Percentiles rank a stretch among this genome's conserved stretches.
These are phyloP conservation scores for Zymoseptoria passerinii DNA, from an alignment of 2,329 filamentous ascomycete species.

Conservation along the genomic window DNA sequence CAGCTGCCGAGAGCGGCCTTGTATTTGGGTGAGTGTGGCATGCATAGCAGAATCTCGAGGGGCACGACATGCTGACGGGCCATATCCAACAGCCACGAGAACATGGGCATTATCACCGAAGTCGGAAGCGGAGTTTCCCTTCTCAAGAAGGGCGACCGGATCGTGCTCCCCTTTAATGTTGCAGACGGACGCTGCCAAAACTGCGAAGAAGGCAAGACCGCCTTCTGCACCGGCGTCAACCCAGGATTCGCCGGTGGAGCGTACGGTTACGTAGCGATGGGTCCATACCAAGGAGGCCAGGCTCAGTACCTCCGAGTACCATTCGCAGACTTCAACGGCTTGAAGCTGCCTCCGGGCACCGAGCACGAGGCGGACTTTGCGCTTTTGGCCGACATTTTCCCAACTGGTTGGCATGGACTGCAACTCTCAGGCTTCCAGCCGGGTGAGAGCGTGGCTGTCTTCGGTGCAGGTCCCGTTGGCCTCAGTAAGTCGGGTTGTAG, in stretches of 20 bases:
- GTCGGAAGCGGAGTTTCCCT: constrained; percentile 52
- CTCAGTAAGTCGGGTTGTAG: constrained; percentile 41
- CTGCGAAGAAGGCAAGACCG: constrained; percentile 54
- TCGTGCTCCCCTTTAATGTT: constrained; percentile 59
- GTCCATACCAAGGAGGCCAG: constrained; percentile 48
- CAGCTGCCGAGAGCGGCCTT: constrained; percentile 53
- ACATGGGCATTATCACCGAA: constrained; percentile 35
- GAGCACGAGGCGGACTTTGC: constrained; percentile 55
- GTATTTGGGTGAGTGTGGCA: constrained; percentile 41
- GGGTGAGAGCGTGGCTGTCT: constrained; percentile 56
- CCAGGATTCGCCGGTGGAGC: constrained; percentile 53
- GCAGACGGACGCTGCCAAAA: constrained; percentile 56
- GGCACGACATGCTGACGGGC: not conserved
- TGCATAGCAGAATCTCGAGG: not conserved
- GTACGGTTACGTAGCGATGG: constrained; percentile 50
- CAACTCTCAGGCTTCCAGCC: constrained; percentile 27
- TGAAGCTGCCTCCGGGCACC: constrained; percentile 52
- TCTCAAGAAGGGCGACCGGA: constrained; percentile 54
- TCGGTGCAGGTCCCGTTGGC: constrained; percentile 53
- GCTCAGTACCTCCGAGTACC: constrained; percentile 58
- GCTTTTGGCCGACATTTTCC: constrained; percentile 43
- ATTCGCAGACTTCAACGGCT: constrained; percentile 58
- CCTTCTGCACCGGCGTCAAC: constrained; percentile 57
- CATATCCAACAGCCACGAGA: constrained; percentile 34
- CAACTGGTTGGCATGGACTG: constrained; percentile 35